These are phyloP conservation scores for Neonectria magnoliae DNA, from an alignment of 2,329 filamentous ascomycete genomes.

Conservation along the genomic window DNA sequence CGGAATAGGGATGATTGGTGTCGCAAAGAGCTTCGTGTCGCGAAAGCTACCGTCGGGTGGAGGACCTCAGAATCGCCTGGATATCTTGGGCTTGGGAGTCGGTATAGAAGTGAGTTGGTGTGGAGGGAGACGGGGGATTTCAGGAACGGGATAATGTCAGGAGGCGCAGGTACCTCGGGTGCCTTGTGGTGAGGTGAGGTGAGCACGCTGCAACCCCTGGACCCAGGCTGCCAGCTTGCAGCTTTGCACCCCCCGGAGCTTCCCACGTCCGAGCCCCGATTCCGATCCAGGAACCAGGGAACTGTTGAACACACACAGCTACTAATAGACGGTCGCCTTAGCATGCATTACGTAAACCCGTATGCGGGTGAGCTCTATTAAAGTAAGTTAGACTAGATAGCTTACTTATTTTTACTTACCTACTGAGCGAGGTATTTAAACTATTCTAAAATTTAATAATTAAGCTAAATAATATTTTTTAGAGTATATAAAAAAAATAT, in stretches of 20 bases:
- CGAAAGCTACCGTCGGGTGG: background rate
- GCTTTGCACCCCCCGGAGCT: background rate
- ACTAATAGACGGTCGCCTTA: too few relatives aligned
- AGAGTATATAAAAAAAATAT: too few relatives aligned
- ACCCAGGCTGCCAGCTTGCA: background rate
- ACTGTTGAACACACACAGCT: too few relatives aligned
- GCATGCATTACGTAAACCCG: background rate
- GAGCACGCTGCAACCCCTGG: background rate
- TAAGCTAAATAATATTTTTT: too few relatives aligned
- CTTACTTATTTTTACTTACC: too few relatives aligned
- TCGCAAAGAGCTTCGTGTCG: conserved; percentile 4
- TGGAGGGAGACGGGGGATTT: conserved; percentile 2
- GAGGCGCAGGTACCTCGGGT: background rate
- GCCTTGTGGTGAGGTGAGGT: background rate
- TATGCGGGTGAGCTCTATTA: background rate
- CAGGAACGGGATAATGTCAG: background rate
- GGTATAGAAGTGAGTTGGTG: conserved; percentile 7
- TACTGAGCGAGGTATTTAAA: too few relatives aligned
- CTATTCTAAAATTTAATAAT: too few relatives aligned
- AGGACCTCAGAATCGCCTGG: background rate
- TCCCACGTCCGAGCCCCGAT: background rate
- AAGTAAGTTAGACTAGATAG: too few relatives aligned
- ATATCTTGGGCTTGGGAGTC: background rate
- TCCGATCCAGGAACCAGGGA: background rate
- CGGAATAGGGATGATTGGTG: conserved; percentile 19